phyloP scores from a whole-genome alignment of 2,329 filamentous ascomycete species.

The Paracamarosporium sp. region DNA sequence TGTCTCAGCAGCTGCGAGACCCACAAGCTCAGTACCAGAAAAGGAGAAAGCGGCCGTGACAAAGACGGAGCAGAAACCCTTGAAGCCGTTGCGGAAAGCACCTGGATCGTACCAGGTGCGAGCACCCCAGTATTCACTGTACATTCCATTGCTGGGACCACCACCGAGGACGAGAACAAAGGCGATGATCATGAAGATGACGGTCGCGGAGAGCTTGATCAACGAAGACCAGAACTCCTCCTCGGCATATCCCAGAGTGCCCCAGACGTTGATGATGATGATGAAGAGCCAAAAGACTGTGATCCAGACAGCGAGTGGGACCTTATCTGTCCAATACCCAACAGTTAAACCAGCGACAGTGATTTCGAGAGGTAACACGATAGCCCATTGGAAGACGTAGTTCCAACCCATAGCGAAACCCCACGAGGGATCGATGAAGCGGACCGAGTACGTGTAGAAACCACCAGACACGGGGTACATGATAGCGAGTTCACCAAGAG shows the following conservation, averaged over 20 bases:
- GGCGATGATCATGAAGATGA: slow-evolving; percentile 53
- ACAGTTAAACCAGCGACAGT: slow-evolving; percentile 47
- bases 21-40: slow-evolving; percentile 77
- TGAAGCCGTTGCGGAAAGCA: slow-evolving; percentile 80
- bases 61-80: slow-evolving; percentile 80
- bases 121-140: slow-evolving; percentile 63
- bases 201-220: slow-evolving; percentile 44
- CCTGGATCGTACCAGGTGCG: slow-evolving; percentile 65
- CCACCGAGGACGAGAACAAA: slow-evolving; percentile 64
- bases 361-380: slow-evolving; percentile 49
- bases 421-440: slow-evolving; percentile 57
- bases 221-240: slow-evolving; percentile 48
- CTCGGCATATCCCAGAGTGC: slow-evolving; percentile 50
- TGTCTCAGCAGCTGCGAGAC: slow-evolving; percentile 67
- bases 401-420: slow-evolving; percentile 48
- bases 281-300: slow-evolving; percentile 48
- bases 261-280: slow-evolving; percentile 46
- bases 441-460: slow-evolving; percentile 59
- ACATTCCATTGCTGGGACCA: slow-evolving; percentile 56
- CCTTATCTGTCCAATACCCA: slow-evolving; percentile 40
- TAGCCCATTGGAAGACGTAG: slow-evolving; percentile 46
- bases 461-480: slow-evolving; percentile 64
- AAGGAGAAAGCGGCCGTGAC: slow-evolving; percentile 80
- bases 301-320: slow-evolving; percentile 44
- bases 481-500: slow-evolving; percentile 61